Percentiles rank a stretch among this genome's conserved stretches.
Conservation (phyloP, 2,329 filamentous ascomycete genomes). For the Zymoseptoria brevis region DNA sequence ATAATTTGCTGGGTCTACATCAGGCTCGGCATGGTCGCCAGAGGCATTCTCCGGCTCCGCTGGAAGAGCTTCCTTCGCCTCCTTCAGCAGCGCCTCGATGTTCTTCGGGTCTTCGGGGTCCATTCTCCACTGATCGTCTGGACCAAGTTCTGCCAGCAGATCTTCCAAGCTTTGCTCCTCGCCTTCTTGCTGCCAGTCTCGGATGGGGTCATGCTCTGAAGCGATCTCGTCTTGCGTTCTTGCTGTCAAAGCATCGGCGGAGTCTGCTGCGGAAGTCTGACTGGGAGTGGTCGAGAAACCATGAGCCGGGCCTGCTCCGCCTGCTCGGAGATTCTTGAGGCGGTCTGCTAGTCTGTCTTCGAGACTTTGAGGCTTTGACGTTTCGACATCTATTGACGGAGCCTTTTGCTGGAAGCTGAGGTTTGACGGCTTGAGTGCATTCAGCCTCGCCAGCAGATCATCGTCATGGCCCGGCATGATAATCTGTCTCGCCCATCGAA, state of each 20-base stretch:
- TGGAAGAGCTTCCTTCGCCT: slow-evolving; percentile 35
- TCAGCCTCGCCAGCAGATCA: slow-evolving; percentile 41
- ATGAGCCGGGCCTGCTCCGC: not conserved
- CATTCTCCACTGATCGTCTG: slow-evolving; percentile 35
- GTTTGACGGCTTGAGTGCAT: slow-evolving; percentile 40
- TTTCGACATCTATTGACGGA: slow-evolving; percentile 16
- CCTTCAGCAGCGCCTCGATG: slow-evolving; percentile 34
- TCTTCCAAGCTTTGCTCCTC: slow-evolving; percentile 43
- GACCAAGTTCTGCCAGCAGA: slow-evolving; percentile 36
- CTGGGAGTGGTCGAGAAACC: too few species aligned
- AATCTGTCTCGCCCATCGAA: not conserved
- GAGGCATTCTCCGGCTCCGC: slow-evolving; percentile 8
- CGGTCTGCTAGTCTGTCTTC: slow-evolving; percentile 28
- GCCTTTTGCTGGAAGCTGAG: slow-evolving; percentile 27
- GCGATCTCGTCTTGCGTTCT: slow-evolving; percentile 16
- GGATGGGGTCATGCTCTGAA: slow-evolving; percentile 17
- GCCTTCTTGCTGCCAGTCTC: slow-evolving; percentile 30
- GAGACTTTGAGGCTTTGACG: slow-evolving; percentile 15
- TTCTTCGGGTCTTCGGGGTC: slow-evolving; percentile 34
- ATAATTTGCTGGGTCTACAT: slow-evolving; percentile 6
- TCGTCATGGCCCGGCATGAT: slow-evolving; percentile 29
- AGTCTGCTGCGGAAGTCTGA: not conserved
- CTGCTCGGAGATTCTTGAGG: slow-evolving; percentile 24
- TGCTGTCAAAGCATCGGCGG: slow-evolving; percentile 11
- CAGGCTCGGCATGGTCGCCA: slow-evolving; percentile 16